These are phyloP conservation scores for Plantago lanceolata DNA, from an alignment of 305 asterid species.

Conservation along the genomic window DNA sequence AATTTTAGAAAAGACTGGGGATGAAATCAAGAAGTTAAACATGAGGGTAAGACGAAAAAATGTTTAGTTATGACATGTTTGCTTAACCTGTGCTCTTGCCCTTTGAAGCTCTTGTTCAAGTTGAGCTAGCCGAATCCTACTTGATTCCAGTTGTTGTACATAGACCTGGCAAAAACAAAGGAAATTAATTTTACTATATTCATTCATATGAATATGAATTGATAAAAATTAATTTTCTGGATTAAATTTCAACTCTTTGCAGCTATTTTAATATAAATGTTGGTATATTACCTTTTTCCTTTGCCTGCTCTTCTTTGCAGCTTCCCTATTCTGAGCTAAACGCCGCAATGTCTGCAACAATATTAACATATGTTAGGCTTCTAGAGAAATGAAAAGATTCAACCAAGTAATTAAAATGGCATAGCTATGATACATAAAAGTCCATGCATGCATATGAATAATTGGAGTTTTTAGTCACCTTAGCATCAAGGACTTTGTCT, in stretches of 20 bases:
- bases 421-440: slow-evolving; percentile 17
- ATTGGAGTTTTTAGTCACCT: slow-evolving; percentile 41
- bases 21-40: not conserved
- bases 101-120: slow-evolving; percentile 32
- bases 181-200: not conserved
- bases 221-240: not conserved
- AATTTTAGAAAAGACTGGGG: no score
- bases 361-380: slow-evolving; percentile 16
- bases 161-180: slow-evolving; percentile 23
- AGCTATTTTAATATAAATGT: not conserved
- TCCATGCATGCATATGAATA: slow-evolving; percentile 36
- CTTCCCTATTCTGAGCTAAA: slow-evolving; percentile 97
- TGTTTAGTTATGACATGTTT: not conserved
- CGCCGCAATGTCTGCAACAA: slow-evolving; percentile 72
- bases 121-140: slow-evolving; percentile 29
- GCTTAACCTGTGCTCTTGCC: slow-evolving; percentile 26
- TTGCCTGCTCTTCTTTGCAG: slow-evolving; percentile 96
- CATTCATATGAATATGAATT: not conserved
- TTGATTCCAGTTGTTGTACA: slow-evolving; percentile 34
- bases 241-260: not conserved
- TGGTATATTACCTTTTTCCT: slow-evolving; percentile 49
- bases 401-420: not conserved
- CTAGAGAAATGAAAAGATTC: slow-evolving; percentile 17
- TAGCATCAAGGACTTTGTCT: slow-evolving; percentile 64
- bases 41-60: no score